A percentile compares a stretch with the other conserved stretches of the same genome.
phyloP scores from a whole-genome alignment of 257 asterid genomes.

The Plantago major region DNA sequence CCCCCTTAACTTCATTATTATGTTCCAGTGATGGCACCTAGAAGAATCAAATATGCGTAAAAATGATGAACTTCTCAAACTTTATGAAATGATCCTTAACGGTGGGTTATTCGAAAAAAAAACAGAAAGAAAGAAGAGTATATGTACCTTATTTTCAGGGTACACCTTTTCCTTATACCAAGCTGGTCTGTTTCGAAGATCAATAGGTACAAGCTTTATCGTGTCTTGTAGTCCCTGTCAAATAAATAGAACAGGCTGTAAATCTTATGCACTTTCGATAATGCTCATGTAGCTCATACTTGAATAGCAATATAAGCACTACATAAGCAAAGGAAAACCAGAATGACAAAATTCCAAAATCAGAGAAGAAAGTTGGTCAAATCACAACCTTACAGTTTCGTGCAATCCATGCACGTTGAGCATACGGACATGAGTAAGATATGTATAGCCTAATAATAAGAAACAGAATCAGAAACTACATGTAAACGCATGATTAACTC shows the following conservation, averaged over 20 bases:
- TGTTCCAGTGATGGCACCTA: slow-evolving; percentile 87
- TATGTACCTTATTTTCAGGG: slow-evolving; percentile 68
- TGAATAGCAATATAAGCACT: slow-evolving; percentile 7
- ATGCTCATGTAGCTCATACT: background rate
- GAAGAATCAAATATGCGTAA: background rate
- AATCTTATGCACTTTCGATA: slow-evolving; percentile 6
- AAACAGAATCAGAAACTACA: slow-evolving; percentile 16
- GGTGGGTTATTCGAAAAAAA: too few relatives aligned
- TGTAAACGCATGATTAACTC: background rate
- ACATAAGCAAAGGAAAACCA: background rate
- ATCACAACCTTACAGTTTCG: slow-evolving; percentile 65
- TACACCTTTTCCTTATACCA: slow-evolving; percentile 94
- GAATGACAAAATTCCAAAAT: background rate
- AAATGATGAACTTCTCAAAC: background rate
- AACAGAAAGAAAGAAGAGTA: too few relatives aligned
- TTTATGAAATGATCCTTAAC: too few relatives aligned
- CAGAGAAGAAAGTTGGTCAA: background rate
- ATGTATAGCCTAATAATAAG: slow-evolving; percentile 64
- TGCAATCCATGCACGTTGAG: slow-evolving; percentile 84
- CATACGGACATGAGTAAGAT: slow-evolving; percentile 78
- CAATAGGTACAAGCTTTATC: slow-evolving; percentile 67
- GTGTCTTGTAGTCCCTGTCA: slow-evolving; percentile 71
- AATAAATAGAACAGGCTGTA: slow-evolving; percentile 17
- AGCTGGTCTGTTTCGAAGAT: slow-evolving; percentile 72
- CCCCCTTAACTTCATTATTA: slow-evolving; percentile 75